Evolutionary conservation across 129 eudicot genomes (phyloP).

Genomic region (Apium graveolens): DNA sequence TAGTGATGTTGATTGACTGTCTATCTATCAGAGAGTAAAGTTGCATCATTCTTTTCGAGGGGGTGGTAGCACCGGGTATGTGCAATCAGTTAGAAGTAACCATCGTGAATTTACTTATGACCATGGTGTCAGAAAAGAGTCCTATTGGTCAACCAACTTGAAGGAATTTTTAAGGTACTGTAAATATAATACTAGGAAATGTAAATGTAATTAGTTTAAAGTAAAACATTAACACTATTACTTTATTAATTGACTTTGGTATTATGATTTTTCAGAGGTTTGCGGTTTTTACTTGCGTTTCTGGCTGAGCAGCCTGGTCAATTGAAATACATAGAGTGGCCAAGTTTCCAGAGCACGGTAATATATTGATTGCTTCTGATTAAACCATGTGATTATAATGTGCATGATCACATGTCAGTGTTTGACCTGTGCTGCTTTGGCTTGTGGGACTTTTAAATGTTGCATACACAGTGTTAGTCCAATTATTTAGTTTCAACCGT

Average conservation of each 20-base stretch:
- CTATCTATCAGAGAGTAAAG: neutral
- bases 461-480: neutral
- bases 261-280: conserved; percentile 37
- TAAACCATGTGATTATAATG: neutral
- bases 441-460: neutral
- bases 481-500: neutral
- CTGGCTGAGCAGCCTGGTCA: conserved; percentile 80
- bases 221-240: neutral
- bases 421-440: neutral
- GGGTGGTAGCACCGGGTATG: neutral
- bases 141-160: neutral
- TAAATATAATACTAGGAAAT: neutral
- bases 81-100: neutral
- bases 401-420: neutral
- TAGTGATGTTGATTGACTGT: neutral
- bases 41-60: neutral
- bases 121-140: neutral
- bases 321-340: conserved; percentile 28
- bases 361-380: neutral
- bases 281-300: conserved; percentile 42
- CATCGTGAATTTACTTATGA: neutral
- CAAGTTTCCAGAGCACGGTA: conserved; percentile 5
- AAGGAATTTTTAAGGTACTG: neutral
- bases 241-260: conserved; percentile 5
- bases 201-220: neutral